Evolutionary conservation across 2,329 filamentous ascomycete genomes (phyloP).

Genomic region (Xylaria sp.): DNA sequence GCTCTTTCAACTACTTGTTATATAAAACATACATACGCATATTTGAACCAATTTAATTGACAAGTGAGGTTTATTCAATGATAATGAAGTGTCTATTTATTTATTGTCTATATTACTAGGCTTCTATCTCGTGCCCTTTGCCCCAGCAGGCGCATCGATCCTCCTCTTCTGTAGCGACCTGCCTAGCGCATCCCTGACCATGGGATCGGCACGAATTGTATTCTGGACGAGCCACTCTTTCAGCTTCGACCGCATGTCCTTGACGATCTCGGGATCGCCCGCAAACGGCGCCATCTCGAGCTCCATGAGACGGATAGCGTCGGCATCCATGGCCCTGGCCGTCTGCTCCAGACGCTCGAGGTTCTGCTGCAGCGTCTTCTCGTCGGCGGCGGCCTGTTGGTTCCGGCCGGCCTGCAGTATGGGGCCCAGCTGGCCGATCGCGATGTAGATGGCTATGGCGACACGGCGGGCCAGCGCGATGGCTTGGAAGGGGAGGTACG

Average conservation of each 20-base stretch:
- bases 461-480: conserved; percentile 80
- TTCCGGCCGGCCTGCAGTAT: conserved; percentile 60
- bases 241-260: conserved; percentile 75
- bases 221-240: conserved; percentile 91
- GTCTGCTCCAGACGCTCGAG: conserved; percentile 74
- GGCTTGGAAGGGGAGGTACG: conserved; percentile 87
- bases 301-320: conserved; percentile 75
- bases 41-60: not conserved
- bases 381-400: conserved; percentile 52
- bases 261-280: conserved; percentile 73
- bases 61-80: not conserved
- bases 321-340: conserved; percentile 70
- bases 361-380: conserved; percentile 67
- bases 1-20: not conserved
- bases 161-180: conserved; percentile 72
- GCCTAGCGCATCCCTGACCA: conserved; percentile 83
- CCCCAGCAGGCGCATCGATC: conserved; percentile 70
- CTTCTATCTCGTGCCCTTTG: conserved; percentile 61
- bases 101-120: not conserved
- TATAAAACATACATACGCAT: not conserved
- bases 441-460: conserved; percentile 83
- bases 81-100: not conserved
- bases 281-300: conserved; percentile 85
- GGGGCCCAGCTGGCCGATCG: conserved; percentile 82
- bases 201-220: conserved; percentile 80